These are phyloP conservation scores for Solanum peruvianum DNA, from an alignment of 257 asterid genomes.

Conservation along the genomic window DNA sequence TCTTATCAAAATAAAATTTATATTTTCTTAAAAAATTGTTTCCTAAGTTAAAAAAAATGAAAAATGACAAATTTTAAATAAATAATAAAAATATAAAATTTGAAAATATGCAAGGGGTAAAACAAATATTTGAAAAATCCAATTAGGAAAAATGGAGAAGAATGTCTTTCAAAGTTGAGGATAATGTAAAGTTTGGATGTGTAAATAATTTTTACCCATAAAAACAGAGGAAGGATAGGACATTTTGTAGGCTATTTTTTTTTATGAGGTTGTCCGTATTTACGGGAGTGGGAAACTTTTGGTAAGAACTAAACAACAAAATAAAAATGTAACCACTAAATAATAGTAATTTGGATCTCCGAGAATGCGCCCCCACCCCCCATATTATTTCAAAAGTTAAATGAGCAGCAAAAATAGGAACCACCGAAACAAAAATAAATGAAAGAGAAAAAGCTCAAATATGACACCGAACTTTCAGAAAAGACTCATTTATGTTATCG, in stretches of 20 bases:
- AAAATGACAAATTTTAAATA: not conserved
- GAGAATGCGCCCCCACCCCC: not conserved
- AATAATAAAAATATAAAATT: too few species aligned
- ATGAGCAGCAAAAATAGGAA: not conserved
- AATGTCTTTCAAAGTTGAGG: not conserved
- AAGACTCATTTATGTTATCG: too few species aligned
- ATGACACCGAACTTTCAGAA: too few species aligned
- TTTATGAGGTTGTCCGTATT: not conserved
- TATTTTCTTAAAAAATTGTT: not conserved
- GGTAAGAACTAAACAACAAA: not conserved
- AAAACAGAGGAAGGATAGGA: not conserved
- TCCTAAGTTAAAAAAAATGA: not conserved
- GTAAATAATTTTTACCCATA: not conserved
- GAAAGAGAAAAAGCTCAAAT: too few species aligned
- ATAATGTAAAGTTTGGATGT: not conserved
- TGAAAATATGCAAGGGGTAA: not conserved
- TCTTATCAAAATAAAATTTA: not conserved
- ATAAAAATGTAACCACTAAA: not conserved
- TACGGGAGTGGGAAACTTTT: not conserved
- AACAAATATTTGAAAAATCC: not conserved
- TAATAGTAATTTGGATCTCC: not conserved
- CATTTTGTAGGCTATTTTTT: not conserved
- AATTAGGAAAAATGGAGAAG: not conserved
- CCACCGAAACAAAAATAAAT: too few species aligned
- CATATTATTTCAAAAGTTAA: not conserved